Evolutionary conservation across 1,284 basidiomycete genomes (phyloP).

Genomic region (Naganishia albida): DNA sequence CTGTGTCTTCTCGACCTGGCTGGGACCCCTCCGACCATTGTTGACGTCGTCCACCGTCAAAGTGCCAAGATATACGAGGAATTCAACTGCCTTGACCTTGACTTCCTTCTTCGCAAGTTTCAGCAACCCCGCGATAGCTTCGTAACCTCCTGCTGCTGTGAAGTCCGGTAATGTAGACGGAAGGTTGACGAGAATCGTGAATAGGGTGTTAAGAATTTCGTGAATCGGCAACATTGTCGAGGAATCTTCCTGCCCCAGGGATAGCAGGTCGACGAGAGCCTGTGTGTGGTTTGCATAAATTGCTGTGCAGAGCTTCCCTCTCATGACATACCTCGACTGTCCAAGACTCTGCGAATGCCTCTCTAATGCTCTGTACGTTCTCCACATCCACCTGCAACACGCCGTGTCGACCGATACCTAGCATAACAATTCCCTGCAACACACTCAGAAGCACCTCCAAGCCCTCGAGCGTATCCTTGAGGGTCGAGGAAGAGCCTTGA

Average conservation of each 20-base stretch:
- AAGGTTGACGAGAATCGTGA: constrained; percentile 14
- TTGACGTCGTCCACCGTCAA: not conserved
- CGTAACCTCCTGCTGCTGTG: constrained; percentile 10
- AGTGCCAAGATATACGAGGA: constrained; percentile 12
- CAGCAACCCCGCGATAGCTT: constrained; percentile 10
- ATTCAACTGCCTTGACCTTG: constrained; percentile 15
- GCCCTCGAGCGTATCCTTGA: not conserved
- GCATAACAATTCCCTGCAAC: constrained; percentile 13
- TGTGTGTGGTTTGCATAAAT: not conserved
- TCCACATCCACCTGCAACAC: not conserved
- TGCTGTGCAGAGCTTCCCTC: no score
- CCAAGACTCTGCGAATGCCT: constrained; percentile 8
- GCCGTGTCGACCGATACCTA: not conserved
- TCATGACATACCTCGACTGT: constrained; percentile 11
- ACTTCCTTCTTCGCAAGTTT: constrained; percentile 15
- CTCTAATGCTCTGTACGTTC: not conserved
- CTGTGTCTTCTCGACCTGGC: no score
- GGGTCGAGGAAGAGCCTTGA: not conserved
- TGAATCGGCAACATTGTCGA: not conserved
- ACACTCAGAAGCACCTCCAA: constrained; percentile 12
- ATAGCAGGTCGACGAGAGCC: constrained; percentile 13
- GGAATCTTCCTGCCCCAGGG: not conserved
- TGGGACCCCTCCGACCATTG: not conserved
- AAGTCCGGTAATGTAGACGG: constrained; percentile 10
- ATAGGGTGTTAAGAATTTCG: constrained; percentile 18